phyloP scores from a whole-genome alignment of 768 basidiomycete species.

The Boletus vinaceobasis region DNA sequence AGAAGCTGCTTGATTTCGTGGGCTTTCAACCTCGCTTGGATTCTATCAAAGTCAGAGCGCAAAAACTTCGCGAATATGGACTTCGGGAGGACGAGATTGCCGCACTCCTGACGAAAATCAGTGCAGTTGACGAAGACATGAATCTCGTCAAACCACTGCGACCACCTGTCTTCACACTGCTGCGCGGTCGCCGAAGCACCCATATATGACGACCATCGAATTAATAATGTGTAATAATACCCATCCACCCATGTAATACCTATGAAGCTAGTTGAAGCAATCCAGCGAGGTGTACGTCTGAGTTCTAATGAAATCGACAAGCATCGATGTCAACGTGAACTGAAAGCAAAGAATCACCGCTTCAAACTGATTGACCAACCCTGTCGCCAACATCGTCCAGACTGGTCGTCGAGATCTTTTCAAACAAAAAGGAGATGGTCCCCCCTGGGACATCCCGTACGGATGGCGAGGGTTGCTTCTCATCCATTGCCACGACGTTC shows the following conservation, averaged over 20 bases:
- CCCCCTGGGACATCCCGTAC: conserved; percentile 58
- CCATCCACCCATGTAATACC: conserved; percentile 4
- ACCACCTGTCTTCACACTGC: conserved; percentile 1
- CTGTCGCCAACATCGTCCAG: conserved; percentile 3
- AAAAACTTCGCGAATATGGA: conserved; percentile 28
- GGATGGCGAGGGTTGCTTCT: conserved; percentile 32
- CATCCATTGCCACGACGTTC: conserved; percentile 39
- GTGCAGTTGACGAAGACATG: conserved; percentile 21
- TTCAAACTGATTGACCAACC: conserved; percentile 1
- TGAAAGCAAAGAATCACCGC: not conserved
- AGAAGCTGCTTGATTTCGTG: conserved; percentile 20
- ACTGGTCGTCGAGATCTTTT: conserved; percentile 42
- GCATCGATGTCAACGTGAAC: not conserved
- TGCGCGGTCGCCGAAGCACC: conserved; percentile 11
- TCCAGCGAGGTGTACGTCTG: not conserved
- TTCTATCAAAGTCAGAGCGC: conserved; percentile 20
- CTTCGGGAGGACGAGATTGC: conserved; percentile 22
- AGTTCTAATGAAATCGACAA: not conserved
- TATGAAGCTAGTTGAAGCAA: not conserved
- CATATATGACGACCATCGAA: conserved; percentile 4
- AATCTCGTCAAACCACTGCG: conserved; percentile 4
- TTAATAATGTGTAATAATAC: conserved; percentile 4
- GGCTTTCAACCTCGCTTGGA: conserved; percentile 20
- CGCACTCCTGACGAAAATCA: conserved; percentile 18
- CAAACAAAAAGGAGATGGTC: conserved; percentile 73